Percentiles rank a stretch among this genome's conserved stretches.
Conservation (phyloP, 768 basidiomycete genomes). For the Serendipita sp. region DNA sequence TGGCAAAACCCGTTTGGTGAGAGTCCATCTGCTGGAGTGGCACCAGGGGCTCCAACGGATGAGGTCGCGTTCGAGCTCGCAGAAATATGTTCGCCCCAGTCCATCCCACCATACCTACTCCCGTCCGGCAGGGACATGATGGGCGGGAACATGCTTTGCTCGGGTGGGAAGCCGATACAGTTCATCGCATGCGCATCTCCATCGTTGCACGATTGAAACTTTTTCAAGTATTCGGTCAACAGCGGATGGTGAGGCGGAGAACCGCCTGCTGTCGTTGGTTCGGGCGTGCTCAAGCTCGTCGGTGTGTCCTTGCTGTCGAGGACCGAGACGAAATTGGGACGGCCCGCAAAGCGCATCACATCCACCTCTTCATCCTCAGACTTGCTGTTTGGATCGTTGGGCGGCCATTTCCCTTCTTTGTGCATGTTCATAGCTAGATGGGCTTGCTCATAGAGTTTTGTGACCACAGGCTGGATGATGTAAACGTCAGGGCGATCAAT, state of each 20-base stretch:
- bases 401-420: slow-evolving; percentile 4
- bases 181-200: neutral
- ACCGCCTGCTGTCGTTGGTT: neutral
- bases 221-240: neutral
- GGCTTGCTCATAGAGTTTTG: slow-evolving; percentile 1
- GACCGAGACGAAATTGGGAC: neutral
- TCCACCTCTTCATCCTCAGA: neutral
- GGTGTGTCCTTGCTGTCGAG: neutral
- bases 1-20: no score
- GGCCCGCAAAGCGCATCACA: slow-evolving; percentile 4
- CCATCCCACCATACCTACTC: no score
- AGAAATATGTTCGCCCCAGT: no score
- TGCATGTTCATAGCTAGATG: neutral
- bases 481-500: neutral
- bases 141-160: neutral
- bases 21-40: no score
- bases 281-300: neutral
- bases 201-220: neutral
- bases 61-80: no score
- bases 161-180: neutral
- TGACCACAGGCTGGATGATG: neutral
- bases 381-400: neutral
- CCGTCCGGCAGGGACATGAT: neutral
- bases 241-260: neutral
- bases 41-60: no score